These are phyloP conservation scores for Jamesozyma piceae DNA, from an alignment of 805 yeast genomes.

Conservation along the genomic window DNA sequence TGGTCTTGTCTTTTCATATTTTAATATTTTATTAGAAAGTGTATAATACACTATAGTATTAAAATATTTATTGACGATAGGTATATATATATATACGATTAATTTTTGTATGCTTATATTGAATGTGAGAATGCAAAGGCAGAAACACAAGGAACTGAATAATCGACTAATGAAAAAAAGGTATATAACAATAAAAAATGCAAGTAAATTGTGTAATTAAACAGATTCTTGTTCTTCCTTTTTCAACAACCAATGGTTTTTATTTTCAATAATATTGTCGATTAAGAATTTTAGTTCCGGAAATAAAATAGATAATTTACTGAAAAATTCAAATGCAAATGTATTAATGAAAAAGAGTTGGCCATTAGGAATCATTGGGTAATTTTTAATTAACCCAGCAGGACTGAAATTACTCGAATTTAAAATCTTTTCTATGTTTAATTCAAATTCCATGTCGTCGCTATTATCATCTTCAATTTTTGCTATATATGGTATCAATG, in stretches of 20 bases:
- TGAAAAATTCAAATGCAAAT: conserved; percentile 72
- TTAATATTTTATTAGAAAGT: too few species aligned
- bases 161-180: background rate
- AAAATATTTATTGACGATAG: background rate
- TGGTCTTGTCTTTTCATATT: too few species aligned
- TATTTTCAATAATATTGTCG: conserved; percentile 45
- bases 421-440: conserved; percentile 5
- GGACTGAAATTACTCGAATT: conserved; percentile 3
- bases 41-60: too few species aligned
- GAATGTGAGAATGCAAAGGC: too few species aligned
- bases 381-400: conserved; percentile 36
- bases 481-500: background rate
- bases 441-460: conserved; percentile 8
- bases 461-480: conserved; percentile 2
- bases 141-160: too few species aligned
- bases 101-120: too few species aligned
- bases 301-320: conserved; percentile 48
- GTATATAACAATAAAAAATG: too few species aligned
- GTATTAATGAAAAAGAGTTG: conserved; percentile 77
- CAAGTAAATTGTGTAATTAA: background rate
- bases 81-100: conserved; percentile 2
- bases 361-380: conserved; percentile 51
- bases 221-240: background rate
- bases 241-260: conserved; percentile 36
- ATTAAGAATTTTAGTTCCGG: conserved; percentile 53